Conservation (phyloP, 1,284 basidiomycete genomes). For the Rhodotorula glutinis region DNA sequence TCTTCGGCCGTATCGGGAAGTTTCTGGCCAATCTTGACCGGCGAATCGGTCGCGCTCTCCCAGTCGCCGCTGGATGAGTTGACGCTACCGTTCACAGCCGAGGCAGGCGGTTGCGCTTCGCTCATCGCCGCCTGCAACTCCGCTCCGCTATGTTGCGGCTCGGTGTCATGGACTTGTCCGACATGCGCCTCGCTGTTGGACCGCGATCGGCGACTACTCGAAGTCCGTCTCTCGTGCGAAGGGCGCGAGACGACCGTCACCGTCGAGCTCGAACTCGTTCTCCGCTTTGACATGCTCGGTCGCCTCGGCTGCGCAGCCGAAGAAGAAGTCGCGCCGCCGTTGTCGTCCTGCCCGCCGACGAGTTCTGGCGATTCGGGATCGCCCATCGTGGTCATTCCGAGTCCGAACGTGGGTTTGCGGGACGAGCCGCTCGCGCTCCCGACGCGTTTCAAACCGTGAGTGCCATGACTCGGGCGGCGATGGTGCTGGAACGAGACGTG, state of each 20-base stretch:
- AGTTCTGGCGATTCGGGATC: background rate
- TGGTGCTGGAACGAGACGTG: slow-evolving; percentile 32
- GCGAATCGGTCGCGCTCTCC: slow-evolving; percentile 38
- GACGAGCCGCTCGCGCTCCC: slow-evolving; percentile 18
- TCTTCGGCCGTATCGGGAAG: slow-evolving; percentile 15
- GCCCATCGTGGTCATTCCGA: slow-evolving; percentile 35
- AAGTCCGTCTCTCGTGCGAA: background rate
- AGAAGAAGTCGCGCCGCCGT: background rate
- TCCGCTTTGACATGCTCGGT: background rate
- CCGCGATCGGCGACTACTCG: background rate
- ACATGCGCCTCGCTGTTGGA: background rate
- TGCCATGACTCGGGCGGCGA: slow-evolving; percentile 9
- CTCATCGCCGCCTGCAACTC: no score
- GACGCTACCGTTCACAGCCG: slow-evolving; percentile 8
- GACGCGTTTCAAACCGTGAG: slow-evolving; percentile 20
- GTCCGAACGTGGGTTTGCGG: slow-evolving; percentile 25
- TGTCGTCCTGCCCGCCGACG: background rate
- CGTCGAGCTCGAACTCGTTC: slow-evolving; percentile 23
- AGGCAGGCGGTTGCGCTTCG: no score
- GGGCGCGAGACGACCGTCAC: slow-evolving; percentile 13
- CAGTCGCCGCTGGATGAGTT: slow-evolving; percentile 23
- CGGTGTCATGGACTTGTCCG: background rate
- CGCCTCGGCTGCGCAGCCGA: background rate
- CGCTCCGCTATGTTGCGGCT: background rate
- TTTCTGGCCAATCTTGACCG: slow-evolving; percentile 13